Evolutionary conservation across 257 asterid genomes (phyloP).

Genomic region (Rubia yunnanensis): DNA sequence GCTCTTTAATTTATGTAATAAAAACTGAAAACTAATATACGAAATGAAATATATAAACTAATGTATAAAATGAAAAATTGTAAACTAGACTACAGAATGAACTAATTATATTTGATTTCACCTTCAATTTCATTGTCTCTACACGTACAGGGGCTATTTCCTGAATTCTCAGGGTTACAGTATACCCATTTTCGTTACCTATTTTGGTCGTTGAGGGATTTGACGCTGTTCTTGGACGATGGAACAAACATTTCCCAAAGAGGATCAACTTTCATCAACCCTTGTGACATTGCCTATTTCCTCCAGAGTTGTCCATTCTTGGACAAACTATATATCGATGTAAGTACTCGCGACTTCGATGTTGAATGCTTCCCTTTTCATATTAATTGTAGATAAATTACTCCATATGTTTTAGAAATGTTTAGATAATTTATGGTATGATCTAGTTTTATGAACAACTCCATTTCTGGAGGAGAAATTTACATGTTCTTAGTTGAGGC

Average conservation of each 20-base stretch:
- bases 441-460: too few relatives aligned
- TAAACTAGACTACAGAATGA: too few relatives aligned
- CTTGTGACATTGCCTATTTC: constrained; percentile 25
- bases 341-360: background rate
- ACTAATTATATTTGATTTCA: background rate
- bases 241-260: background rate
- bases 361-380: background rate
- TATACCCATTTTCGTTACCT: constrained; percentile 12
- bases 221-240: constrained; percentile 18
- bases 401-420: too few relatives aligned
- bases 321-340: constrained; percentile 22
- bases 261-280: constrained; percentile 21
- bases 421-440: too few relatives aligned
- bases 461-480: too few relatives aligned
- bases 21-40: too few relatives aligned
- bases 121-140: background rate
- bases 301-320: constrained; percentile 17
- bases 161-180: constrained; percentile 2
- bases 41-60: too few relatives aligned
- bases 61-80: too few relatives aligned
- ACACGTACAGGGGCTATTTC: constrained; percentile 21
- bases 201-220: constrained; percentile 14
- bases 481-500: too few relatives aligned
- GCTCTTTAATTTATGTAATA: too few relatives aligned
- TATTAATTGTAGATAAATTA: too few relatives aligned